Evolutionary conservation across 208 protist species (phyloP).

Genomic region (Crithidia sp.): DNA sequence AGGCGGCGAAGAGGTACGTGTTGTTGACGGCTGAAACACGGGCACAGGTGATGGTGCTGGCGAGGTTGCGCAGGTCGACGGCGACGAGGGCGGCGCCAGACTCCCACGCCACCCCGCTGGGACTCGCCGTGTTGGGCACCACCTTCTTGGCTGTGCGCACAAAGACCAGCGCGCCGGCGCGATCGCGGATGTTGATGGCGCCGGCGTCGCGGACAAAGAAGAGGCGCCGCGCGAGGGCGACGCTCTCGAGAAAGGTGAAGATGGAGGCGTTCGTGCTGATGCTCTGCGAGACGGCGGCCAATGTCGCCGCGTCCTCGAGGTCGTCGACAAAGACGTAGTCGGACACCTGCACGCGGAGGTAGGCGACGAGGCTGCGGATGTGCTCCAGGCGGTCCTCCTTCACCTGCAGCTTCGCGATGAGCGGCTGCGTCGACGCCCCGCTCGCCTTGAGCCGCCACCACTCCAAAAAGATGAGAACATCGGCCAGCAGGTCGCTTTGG

Average conservation of each 20-base stretch:
- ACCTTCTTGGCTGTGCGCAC: conserved; percentile 88
- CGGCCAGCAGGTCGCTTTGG: conserved; percentile 86
- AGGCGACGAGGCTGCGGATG: conserved; percentile 63
- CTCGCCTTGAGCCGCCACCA: conserved; percentile 62
- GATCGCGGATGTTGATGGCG: conserved; percentile 61
- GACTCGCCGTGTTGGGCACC: conserved; percentile 36
- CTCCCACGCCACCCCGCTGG: conserved; percentile 70
- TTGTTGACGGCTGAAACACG: conserved; percentile 73
- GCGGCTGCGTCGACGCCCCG: conserved; percentile 42
- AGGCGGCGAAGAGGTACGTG: conserved; percentile 76
- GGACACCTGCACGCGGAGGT: conserved; percentile 75
- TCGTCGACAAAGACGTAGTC: conserved; percentile 87
- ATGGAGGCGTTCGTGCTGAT: conserved; percentile 66
- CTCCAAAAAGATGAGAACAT: conserved; percentile 80
- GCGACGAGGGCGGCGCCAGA: conserved; percentile 61
- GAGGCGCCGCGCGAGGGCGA: conserved; percentile 62
- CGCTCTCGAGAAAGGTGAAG: conserved; percentile 71
- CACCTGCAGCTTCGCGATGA: conserved; percentile 52
- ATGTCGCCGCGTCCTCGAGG: conserved; percentile 36
- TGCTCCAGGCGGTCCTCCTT: conserved; percentile 65
- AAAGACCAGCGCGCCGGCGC: conserved; percentile 78
- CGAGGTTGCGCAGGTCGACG: conserved; percentile 63
- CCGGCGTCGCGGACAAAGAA: conserved; percentile 79
- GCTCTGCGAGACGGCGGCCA: conserved; percentile 40
- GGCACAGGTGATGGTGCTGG: conserved; percentile 50